Base-by-base conservation (phyloP, 345 rosid genomes). In the Dipteronia dyeriana region DNA sequence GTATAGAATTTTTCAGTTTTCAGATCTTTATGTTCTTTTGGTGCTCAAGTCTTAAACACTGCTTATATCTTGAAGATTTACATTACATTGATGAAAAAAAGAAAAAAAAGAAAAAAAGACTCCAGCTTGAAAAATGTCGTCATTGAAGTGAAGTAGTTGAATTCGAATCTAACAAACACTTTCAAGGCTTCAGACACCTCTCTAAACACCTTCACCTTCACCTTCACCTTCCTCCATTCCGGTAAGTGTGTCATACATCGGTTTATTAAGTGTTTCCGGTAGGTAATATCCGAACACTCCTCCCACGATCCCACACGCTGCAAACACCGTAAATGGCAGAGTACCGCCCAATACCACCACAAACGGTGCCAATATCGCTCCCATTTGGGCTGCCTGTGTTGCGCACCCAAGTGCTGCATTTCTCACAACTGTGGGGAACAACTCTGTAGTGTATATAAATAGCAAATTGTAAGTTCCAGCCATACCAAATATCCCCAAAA, bases 361-460 rank as follows among this genome's bases (percentile, higher is more conserved):
- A 29, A 95, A 66, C 0, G 99, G 99, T 16, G 96, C 94, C 76
- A 93, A 70, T 19, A 95, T 93, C 14, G 99, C 99, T 34, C 99
- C 98, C 88, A 91, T 87, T 66, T 95, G 97, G 3, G 91, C 80
- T 8, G 94, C 92, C 72, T 93, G 99, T 25, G 99, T 85, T 3
- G 97, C 91, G 22, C 90, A 86, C 1, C 99, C 98, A 14, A 95
- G 89, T 0, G 99, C 97, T 0, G 94, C 98, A 57, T 93, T 95
- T 82, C 99, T 90, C 76, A 93, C 98, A 75, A 92, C 98, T 0
- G 99, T 95, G 0, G 98, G 99, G 76, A 95, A 95, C 72, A 95
- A 78, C 88, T 95, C 99, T 0, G 96, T 78, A 0, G 92, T 90
- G 79, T 95, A 93, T 72, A 95, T 95, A 41, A 95, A 93, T 69